Percentiles rank a stretch among this genome's conserved stretches.
Conservation (phyloP, 2,329 filamentous ascomycete genomes). For the Calycina herbarum region DNA sequence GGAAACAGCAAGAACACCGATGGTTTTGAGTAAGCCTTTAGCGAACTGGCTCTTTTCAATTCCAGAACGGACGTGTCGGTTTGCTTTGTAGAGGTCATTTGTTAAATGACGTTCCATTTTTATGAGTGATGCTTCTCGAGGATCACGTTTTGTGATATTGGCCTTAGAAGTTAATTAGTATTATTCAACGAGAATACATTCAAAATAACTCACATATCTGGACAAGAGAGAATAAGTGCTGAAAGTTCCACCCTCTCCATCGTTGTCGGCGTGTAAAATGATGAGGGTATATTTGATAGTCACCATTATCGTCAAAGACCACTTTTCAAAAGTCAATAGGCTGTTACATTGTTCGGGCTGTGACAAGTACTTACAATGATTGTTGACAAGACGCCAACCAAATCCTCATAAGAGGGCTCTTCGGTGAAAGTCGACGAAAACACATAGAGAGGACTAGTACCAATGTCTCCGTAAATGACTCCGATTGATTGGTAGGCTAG, state of each 20-base stretch:
- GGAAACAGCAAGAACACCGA: conserved; percentile 64
- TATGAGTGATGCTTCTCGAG: conserved; percentile 53
- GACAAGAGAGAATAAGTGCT: conserved; percentile 64
- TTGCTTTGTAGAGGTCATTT: conserved; percentile 52
- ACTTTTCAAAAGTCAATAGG: conserved; percentile 35
- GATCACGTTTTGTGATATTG: conserved; percentile 60
- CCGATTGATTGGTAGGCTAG: conserved; percentile 60
- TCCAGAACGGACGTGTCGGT: conserved; percentile 52
- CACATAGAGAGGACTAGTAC: conserved; percentile 66
- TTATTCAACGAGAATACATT: not conserved
- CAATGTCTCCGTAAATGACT: conserved; percentile 48
- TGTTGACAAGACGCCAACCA: conserved; percentile 63
- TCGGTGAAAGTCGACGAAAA: conserved; percentile 64
- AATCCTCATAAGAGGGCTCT: conserved; percentile 53
- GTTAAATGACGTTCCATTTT: conserved; percentile 60
- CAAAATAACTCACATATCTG: conserved; percentile 44
- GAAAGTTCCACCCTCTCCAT: conserved; percentile 71
- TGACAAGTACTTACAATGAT: conserved; percentile 46
- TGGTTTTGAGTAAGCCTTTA: conserved; percentile 57
- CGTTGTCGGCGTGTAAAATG: conserved; percentile 65
- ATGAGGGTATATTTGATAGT: conserved; percentile 68
- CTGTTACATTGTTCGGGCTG: no score
- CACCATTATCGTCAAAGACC: conserved; percentile 68
- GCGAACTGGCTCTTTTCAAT: conserved; percentile 57
- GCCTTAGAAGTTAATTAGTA: conserved; percentile 36